These are phyloP conservation scores for Aureobasidium sp. DNA, from an alignment of 2,329 filamentous ascomycete genomes.

Conservation along the genomic window DNA sequence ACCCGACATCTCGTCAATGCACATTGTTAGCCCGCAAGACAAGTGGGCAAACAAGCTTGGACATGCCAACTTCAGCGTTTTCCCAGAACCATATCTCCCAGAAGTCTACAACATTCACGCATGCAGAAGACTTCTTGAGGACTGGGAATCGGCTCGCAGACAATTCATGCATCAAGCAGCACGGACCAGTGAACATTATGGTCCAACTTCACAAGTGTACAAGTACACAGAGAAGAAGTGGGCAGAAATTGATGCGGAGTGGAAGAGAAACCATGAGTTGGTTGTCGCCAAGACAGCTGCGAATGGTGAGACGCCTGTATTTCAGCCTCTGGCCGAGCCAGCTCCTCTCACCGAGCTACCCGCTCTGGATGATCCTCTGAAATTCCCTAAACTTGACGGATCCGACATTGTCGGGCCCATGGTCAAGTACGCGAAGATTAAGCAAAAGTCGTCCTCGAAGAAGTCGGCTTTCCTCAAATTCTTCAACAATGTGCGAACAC, in stretches of 20 bases:
- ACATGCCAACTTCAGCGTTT: constrained; percentile 88
- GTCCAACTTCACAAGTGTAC: constrained; percentile 82
- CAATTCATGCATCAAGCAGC: constrained; percentile 88
- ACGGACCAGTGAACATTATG: constrained; percentile 84
- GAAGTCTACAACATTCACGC: constrained; percentile 50
- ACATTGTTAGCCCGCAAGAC: constrained; percentile 60
- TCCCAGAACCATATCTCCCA: constrained; percentile 71
- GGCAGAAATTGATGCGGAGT: constrained; percentile 68
- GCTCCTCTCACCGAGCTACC: constrained; percentile 58
- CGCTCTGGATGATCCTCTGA: constrained; percentile 64
- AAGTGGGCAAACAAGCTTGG: constrained; percentile 80
- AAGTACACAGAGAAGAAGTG: constrained; percentile 82
- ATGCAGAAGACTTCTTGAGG: constrained; percentile 60
- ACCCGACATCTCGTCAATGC: constrained; percentile 55
- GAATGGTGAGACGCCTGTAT: constrained; percentile 35
- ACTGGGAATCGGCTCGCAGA: constrained; percentile 76
- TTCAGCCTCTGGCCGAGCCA: constrained; percentile 34
- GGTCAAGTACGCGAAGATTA: constrained; percentile 46
- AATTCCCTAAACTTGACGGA: constrained; percentile 82
- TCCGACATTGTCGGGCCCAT: constrained; percentile 93
- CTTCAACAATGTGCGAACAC: constrained; percentile 27
- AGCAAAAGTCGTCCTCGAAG: constrained; percentile 24
- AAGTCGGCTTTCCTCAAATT: constrained; percentile 28
- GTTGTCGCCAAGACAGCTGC: constrained; percentile 43
- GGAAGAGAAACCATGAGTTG: constrained; percentile 63